Conservation (phyloP, 129 eudicot genomes). For the Saussurea involucrata region DNA sequence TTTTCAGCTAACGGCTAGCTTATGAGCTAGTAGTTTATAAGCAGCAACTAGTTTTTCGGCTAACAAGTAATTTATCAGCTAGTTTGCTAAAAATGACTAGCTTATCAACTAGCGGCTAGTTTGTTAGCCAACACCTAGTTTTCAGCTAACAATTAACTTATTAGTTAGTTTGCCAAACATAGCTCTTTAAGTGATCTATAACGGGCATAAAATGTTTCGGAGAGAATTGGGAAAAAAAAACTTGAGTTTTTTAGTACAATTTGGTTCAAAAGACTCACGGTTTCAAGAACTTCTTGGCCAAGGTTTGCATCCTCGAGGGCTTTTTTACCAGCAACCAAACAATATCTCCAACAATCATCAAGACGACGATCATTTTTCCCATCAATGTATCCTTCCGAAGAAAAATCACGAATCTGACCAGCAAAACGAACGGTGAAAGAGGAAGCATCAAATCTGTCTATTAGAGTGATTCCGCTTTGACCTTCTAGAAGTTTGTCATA, state of each 20-base stretch:
- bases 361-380: conserved; percentile 76
- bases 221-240: not conserved
- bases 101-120: not conserved
- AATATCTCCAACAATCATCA: conserved; percentile 69
- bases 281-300: conserved; percentile 55
- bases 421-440: conserved; percentile 54
- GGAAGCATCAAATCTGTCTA: conserved; percentile 65
- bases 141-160: not conserved
- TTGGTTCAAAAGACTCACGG: conserved; percentile 33
- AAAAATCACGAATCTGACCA: conserved; percentile 67
- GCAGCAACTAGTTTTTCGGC: not conserved
- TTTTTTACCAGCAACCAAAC: conserved; percentile 74
- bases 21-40: no score
- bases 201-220: not conserved
- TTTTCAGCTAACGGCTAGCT: not conserved
- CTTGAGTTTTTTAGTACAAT: not conserved
- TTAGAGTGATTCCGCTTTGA: conserved; percentile 55
- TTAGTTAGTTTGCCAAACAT: not conserved
- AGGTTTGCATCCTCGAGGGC: conserved; percentile 73
- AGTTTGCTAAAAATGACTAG: not conserved
- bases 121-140: not conserved
- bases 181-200: not conserved
- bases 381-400: conserved; percentile 72
- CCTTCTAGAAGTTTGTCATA: conserved; percentile 67
- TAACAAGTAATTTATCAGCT: not conserved